These are phyloP conservation scores for Pisolithus microcarpus DNA, from an alignment of 768 basidiomycete species.

Conservation along the genomic window DNA sequence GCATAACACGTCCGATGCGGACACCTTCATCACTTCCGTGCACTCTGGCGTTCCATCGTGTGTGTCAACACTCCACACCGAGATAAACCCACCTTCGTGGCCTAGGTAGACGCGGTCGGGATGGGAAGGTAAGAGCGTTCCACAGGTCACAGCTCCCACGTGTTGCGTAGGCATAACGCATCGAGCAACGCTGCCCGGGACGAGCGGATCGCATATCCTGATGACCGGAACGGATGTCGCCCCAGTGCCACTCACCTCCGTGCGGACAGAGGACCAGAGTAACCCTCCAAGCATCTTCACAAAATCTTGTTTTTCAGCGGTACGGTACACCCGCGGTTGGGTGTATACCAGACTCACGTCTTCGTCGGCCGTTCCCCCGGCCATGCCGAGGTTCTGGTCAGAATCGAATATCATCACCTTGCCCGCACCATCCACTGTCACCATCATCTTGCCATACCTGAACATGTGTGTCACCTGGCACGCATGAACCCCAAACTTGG, in stretches of 20 bases:
- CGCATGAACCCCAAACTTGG: constrained; percentile 57
- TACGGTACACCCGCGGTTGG: constrained; percentile 52
- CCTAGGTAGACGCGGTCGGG: constrained; percentile 72
- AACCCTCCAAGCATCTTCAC: constrained; percentile 64
- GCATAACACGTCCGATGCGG: constrained; percentile 72
- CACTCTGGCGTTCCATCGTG: constrained; percentile 57
- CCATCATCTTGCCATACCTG: constrained; percentile 61
- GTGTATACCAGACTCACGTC: constrained; percentile 43
- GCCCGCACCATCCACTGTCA: constrained; percentile 80
- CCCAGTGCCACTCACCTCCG: constrained; percentile 38
- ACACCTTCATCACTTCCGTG: constrained; percentile 71
- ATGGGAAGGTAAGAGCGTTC: constrained; percentile 63
- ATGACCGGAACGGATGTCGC: constrained; percentile 58
- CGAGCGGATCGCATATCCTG: constrained; percentile 72
- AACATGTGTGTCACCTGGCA: constrained; percentile 67
- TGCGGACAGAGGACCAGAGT: constrained; percentile 74
- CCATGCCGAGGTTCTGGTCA: constrained; percentile 35
- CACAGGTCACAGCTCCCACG: constrained; percentile 78
- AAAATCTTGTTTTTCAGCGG: constrained; percentile 79
- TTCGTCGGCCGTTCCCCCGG: constrained; percentile 2
- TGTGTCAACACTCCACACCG: constrained; percentile 63
- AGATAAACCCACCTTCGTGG: constrained; percentile 87
- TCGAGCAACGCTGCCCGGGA: constrained; percentile 47
- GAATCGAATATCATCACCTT: constrained; percentile 73
- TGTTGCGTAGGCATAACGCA: constrained; percentile 58